Evolutionary conservation across 2,329 filamentous ascomycete genomes (phyloP).

Genomic region (Neocucurbitaria cava): DNA sequence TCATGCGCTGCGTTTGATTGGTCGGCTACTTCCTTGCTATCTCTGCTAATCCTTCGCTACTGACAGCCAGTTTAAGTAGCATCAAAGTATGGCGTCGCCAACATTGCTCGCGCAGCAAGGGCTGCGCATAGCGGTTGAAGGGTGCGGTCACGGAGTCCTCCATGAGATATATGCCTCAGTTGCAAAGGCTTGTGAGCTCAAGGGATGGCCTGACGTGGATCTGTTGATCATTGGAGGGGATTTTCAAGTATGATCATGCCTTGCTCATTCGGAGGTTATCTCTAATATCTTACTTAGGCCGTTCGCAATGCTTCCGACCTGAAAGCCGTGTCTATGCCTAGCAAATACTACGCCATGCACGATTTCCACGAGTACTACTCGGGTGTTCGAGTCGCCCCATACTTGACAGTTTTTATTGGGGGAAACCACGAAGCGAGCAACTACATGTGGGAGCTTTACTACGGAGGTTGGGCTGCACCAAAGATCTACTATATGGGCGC

Average conservation of each 20-base stretch:
- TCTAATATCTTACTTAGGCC: slow-evolving; percentile 64
- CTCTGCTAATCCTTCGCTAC: slow-evolving; percentile 1
- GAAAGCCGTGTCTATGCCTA: slow-evolving; percentile 85
- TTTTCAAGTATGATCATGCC: slow-evolving; percentile 71
- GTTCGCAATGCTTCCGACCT: slow-evolving; percentile 89
- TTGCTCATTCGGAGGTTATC: background rate
- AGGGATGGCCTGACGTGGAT: slow-evolving; percentile 83
- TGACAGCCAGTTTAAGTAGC: background rate
- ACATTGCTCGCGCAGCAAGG: slow-evolving; percentile 30
- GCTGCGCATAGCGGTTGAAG: slow-evolving; percentile 82
- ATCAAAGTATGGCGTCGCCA: slow-evolving; percentile 33
- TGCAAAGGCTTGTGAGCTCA: slow-evolving; percentile 69
- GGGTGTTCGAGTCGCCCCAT: slow-evolving; percentile 77
- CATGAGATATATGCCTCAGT: slow-evolving; percentile 90
- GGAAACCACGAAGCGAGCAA: slow-evolving; percentile 96
- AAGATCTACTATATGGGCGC: slow-evolving; percentile 98
- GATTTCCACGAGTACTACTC: slow-evolving; percentile 97
- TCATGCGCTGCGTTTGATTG: background rate
- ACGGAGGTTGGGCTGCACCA: slow-evolving; percentile 95
- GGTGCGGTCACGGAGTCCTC: slow-evolving; percentile 90
- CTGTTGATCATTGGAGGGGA: slow-evolving; percentile 94
- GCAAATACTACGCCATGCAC: slow-evolving; percentile 84
- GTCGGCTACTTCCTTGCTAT: background rate
- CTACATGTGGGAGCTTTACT: slow-evolving; percentile 89
- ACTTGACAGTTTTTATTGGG: slow-evolving; percentile 88